Conservation (phyloP, 129 eudicot genomes). For the Flaveria sonorensis region DNA sequence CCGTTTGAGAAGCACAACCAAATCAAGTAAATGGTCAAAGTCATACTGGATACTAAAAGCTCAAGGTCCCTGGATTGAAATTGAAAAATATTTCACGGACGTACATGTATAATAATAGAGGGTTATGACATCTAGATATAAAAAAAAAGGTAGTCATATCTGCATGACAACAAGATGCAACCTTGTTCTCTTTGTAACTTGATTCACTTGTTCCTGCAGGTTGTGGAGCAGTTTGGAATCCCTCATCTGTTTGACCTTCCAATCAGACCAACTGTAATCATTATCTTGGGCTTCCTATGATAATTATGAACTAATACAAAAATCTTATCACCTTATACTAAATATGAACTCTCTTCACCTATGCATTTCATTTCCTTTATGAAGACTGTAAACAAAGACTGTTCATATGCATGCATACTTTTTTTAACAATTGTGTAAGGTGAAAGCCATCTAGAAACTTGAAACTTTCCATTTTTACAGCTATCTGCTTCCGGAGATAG, state of each 20-base stretch:
- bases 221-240: conserved; percentile 96
- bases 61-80: neutral
- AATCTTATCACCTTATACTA: neutral
- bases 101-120: neutral
- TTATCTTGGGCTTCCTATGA: neutral
- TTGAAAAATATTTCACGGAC: neutral
- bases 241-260: conserved; percentile 97
- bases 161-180: neutral
- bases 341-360: neutral
- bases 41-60: too few species aligned
- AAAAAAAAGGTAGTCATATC: too few species aligned
- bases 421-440: neutral
- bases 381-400: neutral
- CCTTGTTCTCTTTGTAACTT: conserved; percentile 7
- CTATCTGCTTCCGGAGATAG: conserved; percentile 99
- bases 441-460: neutral
- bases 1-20: too few species aligned
- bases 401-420: neutral
- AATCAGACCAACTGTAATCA: conserved; percentile 85
- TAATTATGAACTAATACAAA: neutral
- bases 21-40: too few species aligned
- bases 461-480: conserved; percentile 37
- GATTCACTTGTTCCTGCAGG: conserved; percentile 54
- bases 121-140: neutral
- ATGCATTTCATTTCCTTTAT: neutral